These are phyloP conservation scores for Claviceps maximensis DNA, from an alignment of 2,329 filamentous ascomycete species.

Conservation along the genomic window DNA sequence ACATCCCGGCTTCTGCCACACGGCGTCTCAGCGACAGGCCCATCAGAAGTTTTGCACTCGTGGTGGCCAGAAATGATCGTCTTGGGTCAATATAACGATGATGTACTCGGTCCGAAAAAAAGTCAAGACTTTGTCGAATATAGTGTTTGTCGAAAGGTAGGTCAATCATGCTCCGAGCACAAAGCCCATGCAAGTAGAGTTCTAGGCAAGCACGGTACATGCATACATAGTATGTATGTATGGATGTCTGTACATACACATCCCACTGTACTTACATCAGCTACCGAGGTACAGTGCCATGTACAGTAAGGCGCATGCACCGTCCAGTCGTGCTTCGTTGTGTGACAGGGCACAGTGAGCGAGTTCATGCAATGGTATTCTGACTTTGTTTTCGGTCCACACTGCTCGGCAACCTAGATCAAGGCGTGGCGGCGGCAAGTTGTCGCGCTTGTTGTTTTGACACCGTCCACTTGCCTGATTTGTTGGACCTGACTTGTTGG, in stretches of 20 bases:
- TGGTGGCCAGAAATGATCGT: neutral
- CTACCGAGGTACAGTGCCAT: no score
- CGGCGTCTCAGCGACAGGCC: neutral
- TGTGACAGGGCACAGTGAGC: neutral
- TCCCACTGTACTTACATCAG: no score
- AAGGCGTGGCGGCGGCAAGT: neutral
- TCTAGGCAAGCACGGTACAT: no score
- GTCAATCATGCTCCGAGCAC: neutral
- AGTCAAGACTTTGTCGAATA: neutral
- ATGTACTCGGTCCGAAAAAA: neutral
- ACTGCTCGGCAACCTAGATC: neutral
- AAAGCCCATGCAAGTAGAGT: no score
- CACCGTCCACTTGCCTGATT: neutral
- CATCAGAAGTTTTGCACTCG: neutral
- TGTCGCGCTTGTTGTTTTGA: conserved; percentile 1
- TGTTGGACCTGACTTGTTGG: conserved; percentile 2
- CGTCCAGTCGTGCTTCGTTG: neutral
- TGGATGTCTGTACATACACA: no score
- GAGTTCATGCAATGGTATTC: neutral
- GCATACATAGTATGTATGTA: no score
- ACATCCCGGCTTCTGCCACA: neutral
- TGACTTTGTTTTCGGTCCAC: neutral
- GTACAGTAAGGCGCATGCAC: no score
- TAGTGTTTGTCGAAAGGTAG: neutral
- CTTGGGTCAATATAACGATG: neutral